Conservation (phyloP, 2,329 filamentous ascomycete genomes). For the Paecilomyces formosus region DNA sequence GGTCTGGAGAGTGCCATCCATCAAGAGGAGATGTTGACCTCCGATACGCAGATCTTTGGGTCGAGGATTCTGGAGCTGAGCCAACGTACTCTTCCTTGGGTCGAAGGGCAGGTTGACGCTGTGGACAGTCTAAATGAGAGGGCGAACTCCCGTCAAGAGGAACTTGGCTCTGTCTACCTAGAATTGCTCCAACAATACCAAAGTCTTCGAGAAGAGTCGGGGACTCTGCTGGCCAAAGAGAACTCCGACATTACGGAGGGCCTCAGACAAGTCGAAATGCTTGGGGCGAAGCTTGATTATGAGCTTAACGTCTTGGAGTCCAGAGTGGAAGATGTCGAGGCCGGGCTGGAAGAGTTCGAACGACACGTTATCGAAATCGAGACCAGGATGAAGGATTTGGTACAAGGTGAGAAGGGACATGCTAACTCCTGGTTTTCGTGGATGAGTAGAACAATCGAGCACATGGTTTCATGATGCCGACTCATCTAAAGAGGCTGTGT, state of each 20-base stretch:
- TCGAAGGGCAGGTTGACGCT: conserved; percentile 33
- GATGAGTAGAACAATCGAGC: conserved; percentile 30
- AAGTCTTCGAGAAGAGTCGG: conserved; percentile 57
- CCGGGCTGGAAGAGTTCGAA: conserved; percentile 72
- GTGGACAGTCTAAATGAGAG: conserved; percentile 55
- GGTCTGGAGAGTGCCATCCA: conserved; percentile 34
- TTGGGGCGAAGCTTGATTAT: conserved; percentile 83
- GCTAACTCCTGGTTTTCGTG: conserved; percentile 55
- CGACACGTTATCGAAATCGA: conserved; percentile 67
- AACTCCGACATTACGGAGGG: conserved; percentile 61
- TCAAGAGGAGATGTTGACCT: conserved; percentile 31
- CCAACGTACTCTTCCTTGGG: conserved; percentile 33
- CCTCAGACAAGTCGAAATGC: conserved; percentile 69
- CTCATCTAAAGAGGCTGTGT: background rate
- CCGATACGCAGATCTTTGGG: conserved; percentile 27
- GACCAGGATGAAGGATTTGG: conserved; percentile 54
- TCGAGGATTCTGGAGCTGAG: conserved; percentile 30
- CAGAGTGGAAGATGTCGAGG: conserved; percentile 80
- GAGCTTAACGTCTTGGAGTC: conserved; percentile 74
- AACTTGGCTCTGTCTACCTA: conserved; percentile 60
- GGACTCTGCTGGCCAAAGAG: conserved; percentile 64
- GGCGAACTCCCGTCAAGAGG: conserved; percentile 56
- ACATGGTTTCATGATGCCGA: conserved; percentile 5
- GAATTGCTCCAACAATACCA: conserved; percentile 65
- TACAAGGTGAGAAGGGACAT: conserved; percentile 56